Evolutionary conservation across 176 grass and related monocot genomes (phyloP), one percentile per base, ranked within the genome.

Genomic region (Thalia dealbata): DNA sequence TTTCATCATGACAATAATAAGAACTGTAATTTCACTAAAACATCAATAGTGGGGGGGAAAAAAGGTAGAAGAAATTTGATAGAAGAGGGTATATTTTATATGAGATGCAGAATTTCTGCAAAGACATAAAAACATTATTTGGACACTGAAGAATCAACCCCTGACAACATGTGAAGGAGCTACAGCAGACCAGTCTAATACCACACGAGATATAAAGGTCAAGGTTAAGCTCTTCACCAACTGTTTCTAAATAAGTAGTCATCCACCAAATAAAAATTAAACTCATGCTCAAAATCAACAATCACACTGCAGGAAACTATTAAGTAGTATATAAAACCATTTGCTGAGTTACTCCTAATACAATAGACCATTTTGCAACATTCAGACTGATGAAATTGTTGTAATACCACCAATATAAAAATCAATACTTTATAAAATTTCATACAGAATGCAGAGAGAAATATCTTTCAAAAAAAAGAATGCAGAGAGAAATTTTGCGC

Each of bases 1-100:
- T 69, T 62, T 62, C 73, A 28, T 22, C 27, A 68, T 52, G 24
- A 35, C 24, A 78, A 52, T 67, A 28, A 41, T 67, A 64, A 54
- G 61, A 75, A 60, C 19, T 35, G 61, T 71, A 8, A 48, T 48
- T 24, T 10, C 10, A 23, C 21, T 2, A 80, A 85, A 28, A 25
- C 41, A 59, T 28, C 59, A 64, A 67, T 23, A 19, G 12, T 65
- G 35, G 27, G 4, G 26, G n/a, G 28, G 28, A 65, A 30, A 65
- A 65, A 27, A 23, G 15, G 13, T 5, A 65, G 14, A 65, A 3
- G 24, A 32, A 65, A 7, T 35, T 32, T 18, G 14, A 65, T 32
- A 65, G 27, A 32, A 58, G 0, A n/a, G 32, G 4, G 32, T 38
- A 38, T n/a, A 19, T 56, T 56, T 58, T 58, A 58, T 21, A 3